Evolutionary conservation across 371 early-diverging fungal species (phyloP).

Genomic region (Mucor plumbeus): DNA sequence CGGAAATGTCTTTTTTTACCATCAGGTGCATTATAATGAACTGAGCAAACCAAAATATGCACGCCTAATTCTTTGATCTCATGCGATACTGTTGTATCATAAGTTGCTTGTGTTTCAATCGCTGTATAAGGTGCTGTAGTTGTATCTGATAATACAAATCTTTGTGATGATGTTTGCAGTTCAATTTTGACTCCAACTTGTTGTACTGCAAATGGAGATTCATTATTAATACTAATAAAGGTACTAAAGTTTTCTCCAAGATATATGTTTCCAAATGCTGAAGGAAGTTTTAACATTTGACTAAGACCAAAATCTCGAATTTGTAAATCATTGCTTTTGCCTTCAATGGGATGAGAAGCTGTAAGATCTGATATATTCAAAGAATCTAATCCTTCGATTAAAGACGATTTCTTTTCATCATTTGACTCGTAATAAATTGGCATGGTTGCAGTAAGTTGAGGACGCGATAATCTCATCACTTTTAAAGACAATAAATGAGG

Average conservation of each 20-base stretch:
- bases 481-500: slow-evolving; percentile 83
- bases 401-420: slow-evolving; percentile 22
- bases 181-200: slow-evolving; percentile 82
- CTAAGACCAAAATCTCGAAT: slow-evolving; percentile 67
- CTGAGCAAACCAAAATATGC: slow-evolving; percentile 89
- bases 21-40: slow-evolving; percentile 74
- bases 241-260: slow-evolving; percentile 93
- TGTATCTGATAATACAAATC: slow-evolving; percentile 78
- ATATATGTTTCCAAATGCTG: slow-evolving; percentile 89
- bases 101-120: slow-evolving; percentile 61
- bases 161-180: slow-evolving; percentile 84
- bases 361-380: slow-evolving; percentile 46
- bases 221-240: slow-evolving; percentile 89
- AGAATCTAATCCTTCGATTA: slow-evolving; percentile 48
- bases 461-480: slow-evolving; percentile 91
- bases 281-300: slow-evolving; percentile 72
- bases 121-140: slow-evolving; percentile 35
- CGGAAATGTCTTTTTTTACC: slow-evolving; percentile 77
- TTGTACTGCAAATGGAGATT: slow-evolving; percentile 63
- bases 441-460: slow-evolving; percentile 67
- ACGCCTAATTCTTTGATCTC: slow-evolving; percentile 95
- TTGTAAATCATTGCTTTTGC: slow-evolving; percentile 27
- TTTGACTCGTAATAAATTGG: slow-evolving; percentile 54
- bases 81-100: slow-evolving; percentile 80
- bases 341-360: slow-evolving; percentile 41